A percentile compares a stretch with the other conserved stretches of the same genome.
Conservation (phyloP, 768 basidiomycete genomes). For the Nidularia pulvinata region DNA sequence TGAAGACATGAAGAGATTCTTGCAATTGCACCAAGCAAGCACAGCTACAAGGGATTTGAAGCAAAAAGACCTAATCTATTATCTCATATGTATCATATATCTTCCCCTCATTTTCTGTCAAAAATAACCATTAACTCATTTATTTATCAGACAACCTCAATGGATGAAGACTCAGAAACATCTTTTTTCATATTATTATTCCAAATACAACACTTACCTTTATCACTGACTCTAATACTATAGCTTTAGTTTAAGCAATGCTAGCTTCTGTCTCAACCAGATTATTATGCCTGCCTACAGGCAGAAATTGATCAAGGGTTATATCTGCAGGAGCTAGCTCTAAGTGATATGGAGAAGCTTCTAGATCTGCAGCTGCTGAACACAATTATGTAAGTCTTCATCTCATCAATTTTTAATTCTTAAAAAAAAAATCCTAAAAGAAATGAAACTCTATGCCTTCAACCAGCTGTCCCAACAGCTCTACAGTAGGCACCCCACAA, state of each 20-base stretch:
- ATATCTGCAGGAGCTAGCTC: conserved; percentile 10
- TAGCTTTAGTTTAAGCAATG: conserved; percentile 32
- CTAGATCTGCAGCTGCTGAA: conserved; percentile 18
- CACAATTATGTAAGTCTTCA: conserved; percentile 23
- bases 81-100: conserved; percentile 16
- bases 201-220: conserved; percentile 5
- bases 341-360: conserved; percentile 16
- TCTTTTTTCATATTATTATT: background rate
- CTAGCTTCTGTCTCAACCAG: conserved; percentile 40
- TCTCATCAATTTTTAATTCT: background rate
- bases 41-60: background rate
- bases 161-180: background rate
- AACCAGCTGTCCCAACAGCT: conserved; percentile 32
- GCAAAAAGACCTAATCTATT: conserved; percentile 19
- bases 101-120: background rate
- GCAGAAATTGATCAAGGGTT: conserved; percentile 35
- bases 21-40: background rate
- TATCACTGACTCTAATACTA: conserved; percentile 48
- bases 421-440: conserved; percentile 10
- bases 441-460: conserved; percentile 33
- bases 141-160: background rate
- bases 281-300: conserved; percentile 28
- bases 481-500: conserved; percentile 2
- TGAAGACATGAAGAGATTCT: background rate
- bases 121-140: background rate